These are phyloP conservation scores for Chionographis japonica DNA, from an alignment of 106 monocot species.

Conservation along the genomic window DNA sequence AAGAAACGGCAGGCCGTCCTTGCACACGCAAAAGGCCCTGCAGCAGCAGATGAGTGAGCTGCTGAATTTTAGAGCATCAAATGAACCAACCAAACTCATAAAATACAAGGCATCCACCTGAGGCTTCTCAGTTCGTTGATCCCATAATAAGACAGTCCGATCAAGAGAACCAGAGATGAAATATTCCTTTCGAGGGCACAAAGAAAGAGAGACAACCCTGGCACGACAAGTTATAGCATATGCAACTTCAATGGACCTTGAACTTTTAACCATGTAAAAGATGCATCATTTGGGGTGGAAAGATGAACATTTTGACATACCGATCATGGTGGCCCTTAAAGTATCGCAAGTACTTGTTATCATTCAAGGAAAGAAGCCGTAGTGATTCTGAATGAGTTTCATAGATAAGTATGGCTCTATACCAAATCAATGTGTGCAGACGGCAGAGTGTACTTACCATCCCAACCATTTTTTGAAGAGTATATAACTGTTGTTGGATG, in stretches of 20 bases:
- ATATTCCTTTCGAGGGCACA: slow-evolving; percentile 78
- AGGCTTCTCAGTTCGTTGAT: slow-evolving; percentile 87
- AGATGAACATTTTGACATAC: slow-evolving; percentile 18
- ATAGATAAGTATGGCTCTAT: background rate
- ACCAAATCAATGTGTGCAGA: background rate
- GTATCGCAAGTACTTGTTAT: slow-evolving; percentile 92
- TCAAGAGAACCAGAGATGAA: slow-evolving; percentile 97
- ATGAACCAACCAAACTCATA: background rate
- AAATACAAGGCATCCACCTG: slow-evolving; percentile 45
- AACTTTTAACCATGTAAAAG: background rate
- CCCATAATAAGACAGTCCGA: slow-evolving; percentile 90
- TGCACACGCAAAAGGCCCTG: slow-evolving; percentile 91
- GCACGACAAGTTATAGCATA: background rate
- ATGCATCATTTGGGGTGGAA: background rate
- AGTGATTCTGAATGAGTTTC: slow-evolving; percentile 65
- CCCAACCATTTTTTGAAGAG: slow-evolving; percentile 99
- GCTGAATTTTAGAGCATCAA: background rate
- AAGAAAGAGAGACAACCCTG: slow-evolving; percentile 91
- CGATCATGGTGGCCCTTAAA: slow-evolving; percentile 99
- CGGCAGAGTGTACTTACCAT: slow-evolving; percentile 54
- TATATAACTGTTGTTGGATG: slow-evolving; percentile 92
- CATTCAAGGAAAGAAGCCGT: slow-evolving; percentile 85
- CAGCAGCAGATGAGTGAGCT: slow-evolving; percentile 5
- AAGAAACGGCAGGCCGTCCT: slow-evolving; percentile 94
- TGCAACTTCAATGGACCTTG: background rate